phyloP scores from a whole-genome alignment of 345 rosid species.

The Boechera retrofracta region DNA sequence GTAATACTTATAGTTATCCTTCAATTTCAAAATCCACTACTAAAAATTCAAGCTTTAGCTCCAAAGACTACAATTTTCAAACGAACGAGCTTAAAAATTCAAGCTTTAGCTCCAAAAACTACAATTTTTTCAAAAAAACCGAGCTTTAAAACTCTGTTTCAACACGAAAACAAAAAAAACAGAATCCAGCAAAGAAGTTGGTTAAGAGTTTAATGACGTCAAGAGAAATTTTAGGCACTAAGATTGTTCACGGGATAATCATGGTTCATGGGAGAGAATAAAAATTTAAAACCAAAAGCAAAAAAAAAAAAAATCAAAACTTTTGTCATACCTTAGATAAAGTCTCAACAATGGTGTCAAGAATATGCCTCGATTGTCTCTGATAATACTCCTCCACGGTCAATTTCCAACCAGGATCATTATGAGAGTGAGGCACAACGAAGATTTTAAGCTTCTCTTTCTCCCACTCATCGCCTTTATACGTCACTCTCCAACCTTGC shows the following conservation, averaged over 20 bases:
- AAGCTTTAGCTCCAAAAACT: not conserved
- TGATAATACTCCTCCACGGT: slow-evolving; percentile 98
- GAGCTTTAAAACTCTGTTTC: not conserved
- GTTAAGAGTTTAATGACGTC: slow-evolving; percentile 36
- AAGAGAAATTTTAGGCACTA: not conserved
- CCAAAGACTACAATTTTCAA: not conserved
- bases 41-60: not conserved
- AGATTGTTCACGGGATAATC: slow-evolving; percentile 24
- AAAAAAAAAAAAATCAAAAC: not conserved
- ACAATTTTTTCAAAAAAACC: not conserved
- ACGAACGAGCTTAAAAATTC: not conserved
- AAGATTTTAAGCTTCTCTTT: slow-evolving; percentile 78
- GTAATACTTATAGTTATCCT: not conserved
- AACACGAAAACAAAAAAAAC: not conserved
- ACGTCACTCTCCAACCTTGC: slow-evolving; percentile 89
- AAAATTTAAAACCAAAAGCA: not conserved
- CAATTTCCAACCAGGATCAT: slow-evolving; percentile 98
- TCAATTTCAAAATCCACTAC: not conserved
- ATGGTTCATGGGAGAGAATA: slow-evolving; percentile 19
- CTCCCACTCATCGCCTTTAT: slow-evolving; percentile 89
- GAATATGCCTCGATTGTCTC: slow-evolving; percentile 75
- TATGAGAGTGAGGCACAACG: slow-evolving; percentile 97
- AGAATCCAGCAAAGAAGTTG: slow-evolving; percentile 11
- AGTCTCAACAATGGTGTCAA: slow-evolving; percentile 84
- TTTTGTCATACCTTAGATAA: slow-evolving; percentile 77